Base-by-base conservation (phyloP, 2,329 filamentous ascomycete species). In the Fusarium floridanum region DNA sequence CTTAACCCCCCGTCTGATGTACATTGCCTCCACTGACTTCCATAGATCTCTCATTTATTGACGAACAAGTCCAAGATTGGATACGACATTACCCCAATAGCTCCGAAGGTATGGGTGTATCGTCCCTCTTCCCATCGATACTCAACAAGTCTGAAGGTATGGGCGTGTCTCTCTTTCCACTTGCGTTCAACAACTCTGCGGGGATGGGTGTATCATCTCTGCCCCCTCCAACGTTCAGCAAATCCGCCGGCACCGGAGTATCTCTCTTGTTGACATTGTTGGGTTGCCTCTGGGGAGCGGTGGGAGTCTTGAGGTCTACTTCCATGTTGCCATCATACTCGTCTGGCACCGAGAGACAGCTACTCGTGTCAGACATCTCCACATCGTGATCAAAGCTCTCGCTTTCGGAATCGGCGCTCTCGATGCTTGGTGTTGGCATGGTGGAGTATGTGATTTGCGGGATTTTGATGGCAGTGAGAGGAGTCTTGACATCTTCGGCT, bases 351-450 rank as follows among this genome's bases (percentile, higher is more conserved):
- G 84, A 83, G 22, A 79, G 65, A 64, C 82, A 79, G 71, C 84
- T 87, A 67, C 81, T 83, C 7, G 80, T 74, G 67, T 88, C 87
- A n/a, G 86, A 88, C 85, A 88, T 88, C 55, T 88, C 86, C 7
- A 87, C 80, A 36, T 89, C 87, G 36, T 80, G 79, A 39, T 89
- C 87, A 37, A 79, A 75, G 45, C 63, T 71, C 36, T 80, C 73
- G 74, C 79, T 59, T 70, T 80, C 67, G 20, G 81, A 80, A 59
- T 82, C 80, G 20, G 76, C 74, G 22, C 80, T 82, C 68, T 86
- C 86, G 14, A 85, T 81, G 74, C 83, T 86, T 11, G 84, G 83
- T 27, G 84, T 85, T 1, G 81, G 82, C 12, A 82, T 80, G n/a
- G 85, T 83, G 29, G 76, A 60, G 48, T 72, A 73, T 4, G 66